Evolutionary conservation across 768 basidiomycete species (phyloP).

Genomic region (Sporobolomyces pararoseus): DNA sequence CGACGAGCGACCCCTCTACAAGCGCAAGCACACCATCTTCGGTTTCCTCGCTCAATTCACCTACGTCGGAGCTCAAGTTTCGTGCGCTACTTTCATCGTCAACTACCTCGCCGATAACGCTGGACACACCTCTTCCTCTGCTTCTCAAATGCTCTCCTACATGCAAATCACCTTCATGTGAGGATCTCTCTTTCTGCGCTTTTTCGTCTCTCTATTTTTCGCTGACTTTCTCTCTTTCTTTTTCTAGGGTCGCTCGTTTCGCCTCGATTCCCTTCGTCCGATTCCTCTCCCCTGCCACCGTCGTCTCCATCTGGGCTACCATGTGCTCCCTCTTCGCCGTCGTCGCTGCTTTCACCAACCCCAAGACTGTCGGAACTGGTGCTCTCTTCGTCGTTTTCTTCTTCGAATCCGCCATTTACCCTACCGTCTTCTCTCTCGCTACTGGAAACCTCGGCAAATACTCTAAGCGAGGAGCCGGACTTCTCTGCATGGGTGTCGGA

Average conservation of each 20-base stretch:
- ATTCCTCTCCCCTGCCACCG: slow-evolving; percentile 41
- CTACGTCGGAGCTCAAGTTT: slow-evolving; percentile 49
- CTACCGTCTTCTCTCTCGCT: slow-evolving; percentile 33
- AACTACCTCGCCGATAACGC: slow-evolving; percentile 42
- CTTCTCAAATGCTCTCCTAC: slow-evolving; percentile 37
- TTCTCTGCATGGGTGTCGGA: slow-evolving; percentile 43
- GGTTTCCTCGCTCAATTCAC: slow-evolving; percentile 44
- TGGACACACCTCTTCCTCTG: slow-evolving; percentile 33
- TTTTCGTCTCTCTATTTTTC: slow-evolving; percentile 21
- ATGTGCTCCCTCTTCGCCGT: slow-evolving; percentile 44
- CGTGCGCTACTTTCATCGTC: slow-evolving; percentile 46
- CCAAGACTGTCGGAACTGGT: slow-evolving; percentile 40
- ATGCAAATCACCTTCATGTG: slow-evolving; percentile 38
- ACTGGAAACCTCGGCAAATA: slow-evolving; percentile 29
- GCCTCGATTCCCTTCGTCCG: slow-evolving; percentile 19
- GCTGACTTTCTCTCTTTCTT: slow-evolving; percentile 41
- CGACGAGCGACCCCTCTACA: slow-evolving; percentile 37
- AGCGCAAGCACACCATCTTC: slow-evolving; percentile 42
- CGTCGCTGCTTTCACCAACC: slow-evolving; percentile 41
- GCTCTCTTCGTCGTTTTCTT: slow-evolving; percentile 47
- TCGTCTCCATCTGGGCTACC: slow-evolving; percentile 38
- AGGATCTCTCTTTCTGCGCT: too few relatives aligned
- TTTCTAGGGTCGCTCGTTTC: slow-evolving; percentile 44
- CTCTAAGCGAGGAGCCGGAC: slow-evolving; percentile 46
- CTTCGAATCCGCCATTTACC: slow-evolving; percentile 42